These are phyloP conservation scores for Xylariaceae sp. DNA, from an alignment of 2,329 filamentous ascomycete genomes.

Conservation along the genomic window DNA sequence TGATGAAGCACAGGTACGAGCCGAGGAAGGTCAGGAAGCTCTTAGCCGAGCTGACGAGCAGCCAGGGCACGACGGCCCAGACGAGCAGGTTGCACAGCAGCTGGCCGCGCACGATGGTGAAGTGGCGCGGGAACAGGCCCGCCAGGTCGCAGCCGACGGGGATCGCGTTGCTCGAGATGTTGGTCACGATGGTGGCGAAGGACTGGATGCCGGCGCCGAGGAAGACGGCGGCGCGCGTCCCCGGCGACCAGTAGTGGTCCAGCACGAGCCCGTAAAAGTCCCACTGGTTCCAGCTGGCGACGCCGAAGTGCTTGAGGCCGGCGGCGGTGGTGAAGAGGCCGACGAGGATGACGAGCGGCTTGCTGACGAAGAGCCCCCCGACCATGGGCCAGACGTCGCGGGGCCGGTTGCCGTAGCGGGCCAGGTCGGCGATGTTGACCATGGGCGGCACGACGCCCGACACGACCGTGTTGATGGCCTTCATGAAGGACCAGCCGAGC, in stretches of 20 bases:
- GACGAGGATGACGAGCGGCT: slow-evolving; percentile 32
- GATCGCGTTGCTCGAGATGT: slow-evolving; percentile 33
- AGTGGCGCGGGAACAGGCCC: slow-evolving; percentile 31
- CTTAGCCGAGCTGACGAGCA: slow-evolving; percentile 31
- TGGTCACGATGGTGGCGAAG: slow-evolving; percentile 34
- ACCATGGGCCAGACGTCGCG: slow-evolving; percentile 23
- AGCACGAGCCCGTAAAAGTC: slow-evolving; percentile 33
- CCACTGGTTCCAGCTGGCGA: slow-evolving; percentile 37
- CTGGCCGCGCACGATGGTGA: slow-evolving; percentile 35
- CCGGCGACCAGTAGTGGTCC: slow-evolving; percentile 29
- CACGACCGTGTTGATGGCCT: slow-evolving; percentile 33
- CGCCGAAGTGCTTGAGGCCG: slow-evolving; percentile 24
- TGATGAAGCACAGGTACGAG: slow-evolving; percentile 18
- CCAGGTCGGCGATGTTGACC: slow-evolving; percentile 34
- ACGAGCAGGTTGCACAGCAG: slow-evolving; percentile 28
- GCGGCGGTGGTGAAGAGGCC: slow-evolving; percentile 32
- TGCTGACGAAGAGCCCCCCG: slow-evolving; percentile 28
- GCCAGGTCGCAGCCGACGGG: slow-evolving; percentile 34
- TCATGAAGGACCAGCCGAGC: slow-evolving; percentile 31
- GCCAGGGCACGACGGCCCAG: slow-evolving; percentile 30
- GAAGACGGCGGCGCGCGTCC: slow-evolving; percentile 31
- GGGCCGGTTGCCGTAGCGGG: slow-evolving; percentile 26
- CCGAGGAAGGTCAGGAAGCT: slow-evolving; percentile 35
- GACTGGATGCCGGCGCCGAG: slow-evolving; percentile 13
- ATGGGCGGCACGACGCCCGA: slow-evolving; percentile 27